Conservation (phyloP, 768 basidiomycete species). For the Hygrocybe coccinea region DNA sequence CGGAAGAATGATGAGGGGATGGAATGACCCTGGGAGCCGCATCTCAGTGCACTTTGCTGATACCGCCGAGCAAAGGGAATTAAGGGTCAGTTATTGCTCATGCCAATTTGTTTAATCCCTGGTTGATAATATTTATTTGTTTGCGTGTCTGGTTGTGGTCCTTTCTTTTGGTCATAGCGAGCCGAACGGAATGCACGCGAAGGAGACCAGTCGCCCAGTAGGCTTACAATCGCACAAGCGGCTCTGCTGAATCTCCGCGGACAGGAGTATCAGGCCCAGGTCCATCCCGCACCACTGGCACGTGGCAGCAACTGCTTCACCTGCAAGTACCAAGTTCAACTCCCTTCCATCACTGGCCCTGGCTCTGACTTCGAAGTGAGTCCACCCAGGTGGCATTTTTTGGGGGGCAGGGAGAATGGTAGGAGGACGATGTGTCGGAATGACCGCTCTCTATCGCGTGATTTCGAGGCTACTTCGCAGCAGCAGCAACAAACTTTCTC, state of each 20-base stretch:
- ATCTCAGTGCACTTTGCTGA: conserved; percentile 80
- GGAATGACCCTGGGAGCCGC: conserved; percentile 69
- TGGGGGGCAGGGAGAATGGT: neutral
- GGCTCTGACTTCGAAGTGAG: neutral
- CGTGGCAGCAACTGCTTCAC: neutral
- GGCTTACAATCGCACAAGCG: conserved; percentile 74
- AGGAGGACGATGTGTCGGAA: neutral
- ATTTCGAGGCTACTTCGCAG: neutral
- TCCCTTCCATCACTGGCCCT: neutral
- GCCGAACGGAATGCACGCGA: conserved; percentile 56
- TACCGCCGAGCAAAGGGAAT: conserved; percentile 69
- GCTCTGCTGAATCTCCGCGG: conserved; percentile 72
- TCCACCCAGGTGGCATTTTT: neutral
- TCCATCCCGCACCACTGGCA: neutral
- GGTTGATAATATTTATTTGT: no score
- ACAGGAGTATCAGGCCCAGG: conserved; percentile 42
- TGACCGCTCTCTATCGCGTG: conserved; percentile 19
- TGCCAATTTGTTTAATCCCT: neutral
- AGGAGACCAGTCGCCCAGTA: conserved; percentile 57
- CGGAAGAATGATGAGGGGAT: conserved; percentile 74
- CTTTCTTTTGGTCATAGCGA: conserved; percentile 39
- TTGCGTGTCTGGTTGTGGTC: no score
- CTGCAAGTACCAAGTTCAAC: neutral
- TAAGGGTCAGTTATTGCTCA: conserved; percentile 48
- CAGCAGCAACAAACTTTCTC: conserved; percentile 5